Base-by-base conservation (phyloP, 2,329 filamentous ascomycete species). In the Xylariaceae sp. region DNA sequence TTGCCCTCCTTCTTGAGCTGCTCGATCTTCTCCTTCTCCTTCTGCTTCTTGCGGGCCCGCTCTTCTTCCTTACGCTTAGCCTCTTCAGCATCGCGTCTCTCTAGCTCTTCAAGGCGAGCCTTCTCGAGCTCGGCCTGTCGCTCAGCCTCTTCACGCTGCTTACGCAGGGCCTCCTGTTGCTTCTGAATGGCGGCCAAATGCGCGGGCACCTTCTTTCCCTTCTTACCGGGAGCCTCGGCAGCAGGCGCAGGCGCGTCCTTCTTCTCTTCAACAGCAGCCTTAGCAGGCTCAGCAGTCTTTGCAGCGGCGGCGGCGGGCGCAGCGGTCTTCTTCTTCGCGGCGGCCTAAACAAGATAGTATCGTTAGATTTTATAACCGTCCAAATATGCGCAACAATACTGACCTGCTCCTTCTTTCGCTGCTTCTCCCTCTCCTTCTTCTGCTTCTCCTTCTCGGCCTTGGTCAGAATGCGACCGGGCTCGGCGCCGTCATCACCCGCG, bases 341-440 rank as follows among this genome's bases (percentile, higher is more conserved):
- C 86, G 65, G 91, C 90, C 88, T 89, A 63, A 50, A 55, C 45
- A 23, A 53, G 34, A 61, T 10, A 49, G 45, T 34, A 23, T 55
- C 0, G 37, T 53, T 30, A 58, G 49, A 30, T 49, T 13, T 61
- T 37, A 37, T 7, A 45, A 10, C 76, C 18, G 75, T 76, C 11
- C 77, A 11, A 51, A 2, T 13, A 18, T 35, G 18, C 41, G 47
- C 35, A 53, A 18, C 9, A 50, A 56, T 45, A 57, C 68, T 58
- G 8, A 94, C 91, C 84, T 97, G 89, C 76, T 99, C 94, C 85
- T 92, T 99, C 80, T 99, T 99, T 76, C 17, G 84, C 78, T 94
- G 90, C 85, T 99, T 99, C 80, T 99, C 94, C 62, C 91, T 87
- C 79, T 99, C 94, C 79, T 97, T 99, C 83, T 93, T 97, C 77